Percentiles rank a stretch among this genome's conserved stretches.
Conservation (phyloP, 768 basidiomycete genomes). For the Kwoniella heveanensis region DNA sequence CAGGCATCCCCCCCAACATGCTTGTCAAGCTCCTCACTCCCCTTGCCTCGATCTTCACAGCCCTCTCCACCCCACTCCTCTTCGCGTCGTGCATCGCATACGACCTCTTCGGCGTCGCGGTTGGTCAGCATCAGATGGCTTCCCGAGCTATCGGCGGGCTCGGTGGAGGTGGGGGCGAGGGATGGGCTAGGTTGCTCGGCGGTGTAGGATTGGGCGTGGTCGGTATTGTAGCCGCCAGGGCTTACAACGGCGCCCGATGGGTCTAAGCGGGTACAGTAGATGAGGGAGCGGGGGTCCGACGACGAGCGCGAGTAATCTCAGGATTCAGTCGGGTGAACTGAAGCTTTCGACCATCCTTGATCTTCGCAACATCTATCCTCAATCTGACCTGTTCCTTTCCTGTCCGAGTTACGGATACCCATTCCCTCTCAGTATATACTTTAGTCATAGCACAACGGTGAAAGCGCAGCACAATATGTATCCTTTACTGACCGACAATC, state of each 20-base stretch:
- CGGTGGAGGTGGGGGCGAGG: constrained; percentile 48
- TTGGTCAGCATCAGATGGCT: constrained; percentile 48
- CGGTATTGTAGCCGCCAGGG: constrained; percentile 39
- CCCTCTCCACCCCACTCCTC: constrained; percentile 38
- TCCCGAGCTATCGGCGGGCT: constrained; percentile 30
- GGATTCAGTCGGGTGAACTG: too few species aligned
- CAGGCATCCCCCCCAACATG: constrained; percentile 39
- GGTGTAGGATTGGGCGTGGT: constrained; percentile 34
- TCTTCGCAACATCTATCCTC: too few species aligned
- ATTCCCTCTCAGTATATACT: too few species aligned
- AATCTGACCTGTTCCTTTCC: too few species aligned
- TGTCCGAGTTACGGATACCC: too few species aligned
- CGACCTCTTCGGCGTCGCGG: constrained; percentile 41
- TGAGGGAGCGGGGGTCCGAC: too few species aligned
- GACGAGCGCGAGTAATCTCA: background rate
- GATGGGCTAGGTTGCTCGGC: constrained; percentile 46
- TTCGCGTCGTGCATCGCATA: constrained; percentile 46
- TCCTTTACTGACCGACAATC: too few species aligned
- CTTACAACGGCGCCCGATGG: constrained; percentile 35
- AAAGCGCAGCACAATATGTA: too few species aligned
- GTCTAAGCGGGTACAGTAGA: constrained; percentile 31
- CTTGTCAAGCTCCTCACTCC: constrained; percentile 37
- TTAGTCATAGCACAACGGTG: too few species aligned
- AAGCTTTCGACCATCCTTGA: too few species aligned
- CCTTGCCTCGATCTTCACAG: constrained; percentile 39